Evolutionary conservation across 2,329 filamentous ascomycete species (phyloP).

Genomic region (Aspergillus neotritici): DNA sequence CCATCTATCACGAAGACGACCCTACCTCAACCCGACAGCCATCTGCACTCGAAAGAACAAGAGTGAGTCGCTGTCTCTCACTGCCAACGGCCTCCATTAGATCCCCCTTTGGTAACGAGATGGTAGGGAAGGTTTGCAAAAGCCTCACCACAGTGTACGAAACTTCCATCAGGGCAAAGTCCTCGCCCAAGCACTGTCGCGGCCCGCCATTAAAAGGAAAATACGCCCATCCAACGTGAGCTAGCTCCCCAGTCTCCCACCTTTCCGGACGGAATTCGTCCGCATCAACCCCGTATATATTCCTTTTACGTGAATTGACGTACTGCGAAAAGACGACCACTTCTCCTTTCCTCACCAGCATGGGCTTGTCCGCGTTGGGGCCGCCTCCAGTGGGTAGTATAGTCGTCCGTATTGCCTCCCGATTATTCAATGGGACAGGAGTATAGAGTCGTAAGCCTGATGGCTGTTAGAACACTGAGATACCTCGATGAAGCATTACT

Average conservation of each 20-base stretch:
- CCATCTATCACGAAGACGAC: too few species aligned
- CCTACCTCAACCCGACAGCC: too few species aligned
- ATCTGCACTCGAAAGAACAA: too few species aligned
- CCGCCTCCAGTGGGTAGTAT: conserved; percentile 28
- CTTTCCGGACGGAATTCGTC: conserved; percentile 27
- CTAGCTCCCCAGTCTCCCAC: conserved; percentile 19
- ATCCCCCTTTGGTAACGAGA: too few species aligned
- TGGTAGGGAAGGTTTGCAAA: too few species aligned
- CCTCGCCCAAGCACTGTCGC: conserved; percentile 38
- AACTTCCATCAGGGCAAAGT: too few species aligned
- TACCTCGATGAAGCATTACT: too few species aligned
- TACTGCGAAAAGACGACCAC: conserved; percentile 17
- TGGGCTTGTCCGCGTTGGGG: conserved; percentile 20
- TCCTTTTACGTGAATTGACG: conserved; percentile 25
- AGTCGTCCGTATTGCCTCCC: conserved; percentile 15
- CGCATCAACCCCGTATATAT: conserved; percentile 24
- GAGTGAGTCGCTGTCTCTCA: too few species aligned
- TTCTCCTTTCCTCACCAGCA: conserved; percentile 19
- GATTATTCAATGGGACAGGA: conserved; percentile 10
- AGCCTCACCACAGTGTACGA: too few species aligned
- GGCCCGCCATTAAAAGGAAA: conserved; percentile 43
- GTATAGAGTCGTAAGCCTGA: conserved; percentile 10
- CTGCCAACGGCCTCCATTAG: too few species aligned
- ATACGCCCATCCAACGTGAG: conserved; percentile 33
- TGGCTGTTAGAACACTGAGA: too few species aligned